Base-by-base conservation (phyloP, 2,329 filamentous ascomycete genomes). In the Alternaria viburni region DNA sequence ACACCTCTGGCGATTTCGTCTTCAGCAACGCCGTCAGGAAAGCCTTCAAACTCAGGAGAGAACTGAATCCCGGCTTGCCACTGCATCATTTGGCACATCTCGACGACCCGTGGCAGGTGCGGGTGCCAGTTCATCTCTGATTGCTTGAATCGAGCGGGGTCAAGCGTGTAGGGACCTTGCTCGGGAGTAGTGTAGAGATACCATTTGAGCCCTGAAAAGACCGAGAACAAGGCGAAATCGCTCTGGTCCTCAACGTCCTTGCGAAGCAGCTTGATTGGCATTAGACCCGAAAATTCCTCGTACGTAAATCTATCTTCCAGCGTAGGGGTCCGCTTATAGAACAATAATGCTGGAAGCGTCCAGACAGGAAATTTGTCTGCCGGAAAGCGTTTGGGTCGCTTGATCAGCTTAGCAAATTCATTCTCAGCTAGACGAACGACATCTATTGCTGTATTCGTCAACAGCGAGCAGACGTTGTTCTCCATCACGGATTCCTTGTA, bases 381-480 rank as follows among this genome's bases (percentile, higher is more conserved):
- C 0, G 32, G 32, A 3, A 36, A 36, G 1, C 32, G 13, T n/a
- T n/a, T 36, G 0, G 32, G 32, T 1, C 32, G 32, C 7, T 9
- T 36, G 32, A 36, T 0, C 2, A 36, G 4, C 4, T 1, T 0
- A 9, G 1, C 32, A 0, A 36, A 36, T 1, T 36, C 7, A 0
- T 9, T 36, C 7, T 36, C 32, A 36, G 32, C 32, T 36, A 36
- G 4, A 36, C 32, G 32, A 1, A 36, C 4, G 32, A 36, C 32
- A 2, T 36, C 32, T 36, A 36, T 36, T 9, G 32, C 32, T 36
- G 32, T 36, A 9, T 36, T 36, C 32, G 32, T 36, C 6, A 36
- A n/a, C 7, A 36, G 2, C 7, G 32, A 36, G 7, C 32, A 36
- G 2, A 36, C 32, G 3, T n/a, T 36, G 32, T 36, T 36, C 4